Conservation (phyloP, 2,329 filamentous ascomycete genomes). For the Claviceps pazoutovae region DNA sequence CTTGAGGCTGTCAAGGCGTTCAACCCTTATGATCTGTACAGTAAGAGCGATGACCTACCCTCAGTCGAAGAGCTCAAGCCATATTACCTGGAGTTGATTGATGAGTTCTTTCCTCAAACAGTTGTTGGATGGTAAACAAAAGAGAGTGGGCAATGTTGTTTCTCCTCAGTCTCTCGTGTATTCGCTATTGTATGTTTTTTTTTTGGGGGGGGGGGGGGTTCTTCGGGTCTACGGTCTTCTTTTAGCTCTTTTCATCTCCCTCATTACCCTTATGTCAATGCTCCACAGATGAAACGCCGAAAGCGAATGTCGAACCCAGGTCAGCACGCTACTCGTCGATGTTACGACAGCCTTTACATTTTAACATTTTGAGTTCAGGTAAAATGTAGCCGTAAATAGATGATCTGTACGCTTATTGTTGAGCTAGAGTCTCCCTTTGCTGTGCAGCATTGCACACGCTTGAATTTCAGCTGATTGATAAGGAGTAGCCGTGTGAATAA, state of each 20-base stretch:
- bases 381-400: no score
- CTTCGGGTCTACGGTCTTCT: neutral
- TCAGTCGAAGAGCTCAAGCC: constrained; percentile 61
- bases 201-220: no score
- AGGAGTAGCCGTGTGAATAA: no score
- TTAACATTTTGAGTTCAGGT: no score
- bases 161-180: neutral
- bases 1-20: constrained; percentile 71
- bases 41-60: constrained; percentile 74
- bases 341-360: neutral
- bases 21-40: constrained; percentile 86
- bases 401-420: no score
- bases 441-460: no score
- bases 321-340: neutral
- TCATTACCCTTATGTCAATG: neutral
- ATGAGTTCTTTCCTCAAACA: constrained; percentile 28
- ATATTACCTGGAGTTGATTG: constrained; percentile 29
- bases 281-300: neutral
- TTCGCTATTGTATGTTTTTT: neutral
- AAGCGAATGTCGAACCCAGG: neutral
- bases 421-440: no score
- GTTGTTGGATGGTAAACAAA: constrained; percentile 23
- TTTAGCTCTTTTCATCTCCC: neutral
- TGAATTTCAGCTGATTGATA: no score
- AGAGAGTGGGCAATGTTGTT: neutral